Evolutionary conservation across 2,329 filamentous ascomycete species (phyloP).

Genomic region (Penicillium vulpinum): DNA sequence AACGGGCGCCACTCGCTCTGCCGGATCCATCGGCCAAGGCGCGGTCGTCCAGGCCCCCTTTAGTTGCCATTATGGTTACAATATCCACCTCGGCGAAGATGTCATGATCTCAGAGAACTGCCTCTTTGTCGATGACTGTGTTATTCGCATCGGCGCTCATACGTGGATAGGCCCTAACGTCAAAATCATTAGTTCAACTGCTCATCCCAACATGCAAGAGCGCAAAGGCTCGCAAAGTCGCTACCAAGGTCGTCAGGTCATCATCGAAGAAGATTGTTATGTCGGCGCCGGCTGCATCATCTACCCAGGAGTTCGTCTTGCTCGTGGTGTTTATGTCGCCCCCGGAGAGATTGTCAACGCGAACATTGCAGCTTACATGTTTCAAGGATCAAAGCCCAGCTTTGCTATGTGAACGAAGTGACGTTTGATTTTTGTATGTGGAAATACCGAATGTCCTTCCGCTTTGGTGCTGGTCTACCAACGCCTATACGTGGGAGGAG

Average conservation of each 20-base stretch:
- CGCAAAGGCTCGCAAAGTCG: conserved; percentile 72
- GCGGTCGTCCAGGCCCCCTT: conserved; percentile 85
- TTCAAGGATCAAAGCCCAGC: conserved; percentile 44
- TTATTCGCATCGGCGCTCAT: conserved; percentile 74
- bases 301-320: conserved; percentile 47
- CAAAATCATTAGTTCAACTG: conserved; percentile 75
- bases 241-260: conserved; percentile 69
- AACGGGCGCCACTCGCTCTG: conserved; percentile 54
- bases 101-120: conserved; percentile 82
- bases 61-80: conserved; percentile 92
- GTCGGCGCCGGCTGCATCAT: conserved; percentile 65
- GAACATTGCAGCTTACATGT: conserved; percentile 45
- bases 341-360: conserved; percentile 47
- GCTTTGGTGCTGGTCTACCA: neutral
- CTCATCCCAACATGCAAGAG: conserved; percentile 70
- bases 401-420: conserved; percentile 36
- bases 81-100: conserved; percentile 82
- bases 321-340: conserved; percentile 46
- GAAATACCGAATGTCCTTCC: neutral
- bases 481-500: neutral
- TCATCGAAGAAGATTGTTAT: conserved; percentile 72
- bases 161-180: conserved; percentile 77
- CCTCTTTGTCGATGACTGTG: conserved; percentile 80
- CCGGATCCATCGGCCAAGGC: conserved; percentile 68
- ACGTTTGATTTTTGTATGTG: conserved; percentile 1